Percentiles rank a stretch among this genome's conserved stretches.
Evolutionary conservation across 1,139 yeast genomes (phyloP).

Genomic region (Lodderomyces orthopsilosis): DNA sequence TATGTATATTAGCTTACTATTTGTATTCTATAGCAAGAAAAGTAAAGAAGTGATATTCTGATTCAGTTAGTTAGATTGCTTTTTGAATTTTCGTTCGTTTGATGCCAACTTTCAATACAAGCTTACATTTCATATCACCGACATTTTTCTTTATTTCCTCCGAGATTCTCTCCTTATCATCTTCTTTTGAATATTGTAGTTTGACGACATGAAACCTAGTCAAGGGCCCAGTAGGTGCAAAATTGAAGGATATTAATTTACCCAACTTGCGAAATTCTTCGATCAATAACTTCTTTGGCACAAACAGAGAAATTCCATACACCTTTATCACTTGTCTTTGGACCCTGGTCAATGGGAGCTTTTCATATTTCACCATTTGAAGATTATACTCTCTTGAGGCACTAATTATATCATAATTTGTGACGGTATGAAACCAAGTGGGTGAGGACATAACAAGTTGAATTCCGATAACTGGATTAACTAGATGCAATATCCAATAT

Average conservation of each 20-base stretch:
- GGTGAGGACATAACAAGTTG: background rate
- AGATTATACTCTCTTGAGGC: constrained; percentile 8
- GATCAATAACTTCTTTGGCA: constrained; percentile 6
- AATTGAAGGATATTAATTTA: constrained; percentile 9
- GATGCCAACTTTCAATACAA: background rate
- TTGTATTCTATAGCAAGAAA: background rate
- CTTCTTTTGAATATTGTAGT: constrained; percentile 11
- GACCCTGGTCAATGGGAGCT: background rate
- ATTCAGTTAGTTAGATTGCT: no score
- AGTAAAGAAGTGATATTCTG: no score
- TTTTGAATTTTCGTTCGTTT: no score
- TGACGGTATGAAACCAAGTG: background rate
- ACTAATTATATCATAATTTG: background rate
- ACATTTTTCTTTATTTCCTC: background rate
- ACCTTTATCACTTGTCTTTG: constrained; percentile 9
- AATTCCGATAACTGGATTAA: background rate
- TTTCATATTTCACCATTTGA: constrained; percentile 7
- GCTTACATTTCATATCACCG: background rate
- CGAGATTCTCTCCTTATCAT: background rate
- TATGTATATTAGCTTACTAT: background rate
- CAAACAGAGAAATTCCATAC: constrained; percentile 10
- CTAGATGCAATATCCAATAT: background rate
- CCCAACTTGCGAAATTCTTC: constrained; percentile 8
- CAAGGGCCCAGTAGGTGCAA: constrained; percentile 9
- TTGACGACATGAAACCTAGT: constrained; percentile 11